Conservation (phyloP, 495 filamentous ascomycete species). For the Neurospora sp. region DNA sequence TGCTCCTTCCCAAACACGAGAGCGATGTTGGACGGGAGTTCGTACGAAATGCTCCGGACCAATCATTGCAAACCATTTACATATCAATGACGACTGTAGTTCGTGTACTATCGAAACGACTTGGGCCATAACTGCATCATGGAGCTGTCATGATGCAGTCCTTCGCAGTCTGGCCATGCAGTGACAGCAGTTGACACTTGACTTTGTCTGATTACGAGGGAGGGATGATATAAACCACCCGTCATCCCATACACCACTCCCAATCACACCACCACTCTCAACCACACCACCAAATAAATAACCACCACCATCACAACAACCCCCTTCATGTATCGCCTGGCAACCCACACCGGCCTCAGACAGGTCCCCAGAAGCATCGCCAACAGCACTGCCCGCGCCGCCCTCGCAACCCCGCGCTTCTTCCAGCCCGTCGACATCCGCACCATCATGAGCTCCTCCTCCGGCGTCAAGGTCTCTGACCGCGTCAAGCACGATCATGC, state of each 20-base stretch:
- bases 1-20: neutral
- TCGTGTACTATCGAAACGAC: neutral
- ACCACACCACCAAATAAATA: neutral
- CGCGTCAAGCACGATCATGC: conserved; percentile 54
- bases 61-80: neutral
- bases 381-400: neutral
- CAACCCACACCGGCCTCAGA: neutral
- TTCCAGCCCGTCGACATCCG: neutral
- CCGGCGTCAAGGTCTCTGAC: conserved; percentile 29
- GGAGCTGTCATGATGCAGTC: neutral
- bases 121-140: neutral
- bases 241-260: neutral
- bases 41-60: neutral
- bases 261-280: neutral
- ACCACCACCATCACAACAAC: too few relatives aligned
- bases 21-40: neutral
- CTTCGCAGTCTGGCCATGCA: neutral
- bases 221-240: neutral
- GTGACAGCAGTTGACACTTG: neutral
- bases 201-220: neutral
- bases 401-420: neutral
- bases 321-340: neutral
- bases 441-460: neutral
- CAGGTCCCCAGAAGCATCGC: neutral
- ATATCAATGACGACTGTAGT: neutral